Conservation (phyloP, 2,329 filamentous ascomycete genomes). For the Nectriaceae sp. region DNA sequence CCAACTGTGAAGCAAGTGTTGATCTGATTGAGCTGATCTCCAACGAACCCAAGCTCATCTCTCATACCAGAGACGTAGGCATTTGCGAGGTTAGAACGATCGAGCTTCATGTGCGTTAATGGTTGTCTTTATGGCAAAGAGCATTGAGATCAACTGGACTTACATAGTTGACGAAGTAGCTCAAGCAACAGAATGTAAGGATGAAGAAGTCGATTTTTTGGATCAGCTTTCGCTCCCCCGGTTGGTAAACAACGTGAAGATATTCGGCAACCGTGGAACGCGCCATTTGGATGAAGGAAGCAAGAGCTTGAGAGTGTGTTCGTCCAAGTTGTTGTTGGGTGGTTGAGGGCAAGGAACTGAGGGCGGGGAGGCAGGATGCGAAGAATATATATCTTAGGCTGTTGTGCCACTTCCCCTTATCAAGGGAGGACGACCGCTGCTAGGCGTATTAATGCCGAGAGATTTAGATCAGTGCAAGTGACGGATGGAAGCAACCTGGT, state of each 20-base stretch:
- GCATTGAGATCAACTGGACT: too few species aligned
- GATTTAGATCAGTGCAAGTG: too few species aligned
- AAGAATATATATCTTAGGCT: not conserved
- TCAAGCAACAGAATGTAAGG: constrained; percentile 63
- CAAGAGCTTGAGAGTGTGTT: too few species aligned
- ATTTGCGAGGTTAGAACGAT: constrained; percentile 41
- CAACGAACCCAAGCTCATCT: constrained; percentile 48
- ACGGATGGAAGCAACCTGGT: too few species aligned
- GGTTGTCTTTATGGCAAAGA: too few species aligned
- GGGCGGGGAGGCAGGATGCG: constrained; percentile 1
- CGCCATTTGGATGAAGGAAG: too few species aligned
- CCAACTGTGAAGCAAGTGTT: constrained; percentile 40
- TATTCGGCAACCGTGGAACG: constrained; percentile 32
- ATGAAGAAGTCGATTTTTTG: constrained; percentile 67
- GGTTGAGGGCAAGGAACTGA: not conserved
- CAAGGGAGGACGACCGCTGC: too few species aligned
- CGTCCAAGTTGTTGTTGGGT: too few species aligned
- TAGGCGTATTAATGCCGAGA: too few species aligned
- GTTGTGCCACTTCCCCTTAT: too few species aligned
- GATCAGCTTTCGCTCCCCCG: constrained; percentile 48
- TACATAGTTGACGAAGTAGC: constrained; percentile 57
- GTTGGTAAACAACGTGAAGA: constrained; percentile 35
- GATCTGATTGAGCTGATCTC: constrained; percentile 43
- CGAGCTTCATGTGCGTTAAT: constrained; percentile 32
- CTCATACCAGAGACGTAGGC: constrained; percentile 48